Conservation (phyloP, 192 early-diverging fungal genomes). For the Gigaspora rosea region DNA sequence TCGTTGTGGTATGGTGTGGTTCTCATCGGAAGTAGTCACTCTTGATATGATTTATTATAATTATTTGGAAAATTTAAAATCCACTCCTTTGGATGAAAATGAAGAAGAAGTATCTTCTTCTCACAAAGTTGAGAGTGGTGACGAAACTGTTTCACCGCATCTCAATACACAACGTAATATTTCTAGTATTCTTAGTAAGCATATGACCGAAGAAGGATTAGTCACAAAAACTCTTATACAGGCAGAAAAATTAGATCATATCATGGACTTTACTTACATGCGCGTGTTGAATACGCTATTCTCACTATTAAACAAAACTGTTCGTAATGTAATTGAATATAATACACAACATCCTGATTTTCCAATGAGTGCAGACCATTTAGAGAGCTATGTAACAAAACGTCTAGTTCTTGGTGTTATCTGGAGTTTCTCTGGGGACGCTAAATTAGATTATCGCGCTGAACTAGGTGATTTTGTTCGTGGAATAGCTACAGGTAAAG, state of each 20-base stretch:
- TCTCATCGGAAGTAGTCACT: conserved; percentile 77
- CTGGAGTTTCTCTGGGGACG: conserved; percentile 97
- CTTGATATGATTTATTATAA: conserved; percentile 77
- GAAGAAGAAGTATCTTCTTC: conserved; percentile 65
- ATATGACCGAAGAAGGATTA: conserved; percentile 75
- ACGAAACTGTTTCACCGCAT: conserved; percentile 56
- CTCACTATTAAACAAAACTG: conserved; percentile 87
- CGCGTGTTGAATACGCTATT: conserved; percentile 86
- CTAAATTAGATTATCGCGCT: conserved; percentile 68
- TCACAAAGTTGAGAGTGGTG: conserved; percentile 45
- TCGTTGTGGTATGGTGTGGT: conserved; percentile 99
- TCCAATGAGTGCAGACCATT: conserved; percentile 77
- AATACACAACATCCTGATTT: conserved; percentile 93
- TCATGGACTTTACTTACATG: conserved; percentile 96
- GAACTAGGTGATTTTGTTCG: conserved; percentile 83
- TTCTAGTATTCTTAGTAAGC: conserved; percentile 69
- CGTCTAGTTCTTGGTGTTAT: conserved; percentile 80
- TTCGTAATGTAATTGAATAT: conserved; percentile 84
- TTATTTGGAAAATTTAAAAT: conserved; percentile 79
- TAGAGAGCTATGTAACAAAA: conserved; percentile 80
- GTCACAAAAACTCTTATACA: conserved; percentile 71
- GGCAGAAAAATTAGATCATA: conserved; percentile 79
- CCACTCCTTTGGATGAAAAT: conserved; percentile 74
- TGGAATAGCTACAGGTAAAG: conserved; percentile 53
- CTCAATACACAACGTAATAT: conserved; percentile 76